Percentiles rank a stretch among this genome's conserved stretches.
These are phyloP conservation scores for Phalaenopsis equestris DNA, from an alignment of 106 monocot genomes.

Conservation along the genomic window DNA sequence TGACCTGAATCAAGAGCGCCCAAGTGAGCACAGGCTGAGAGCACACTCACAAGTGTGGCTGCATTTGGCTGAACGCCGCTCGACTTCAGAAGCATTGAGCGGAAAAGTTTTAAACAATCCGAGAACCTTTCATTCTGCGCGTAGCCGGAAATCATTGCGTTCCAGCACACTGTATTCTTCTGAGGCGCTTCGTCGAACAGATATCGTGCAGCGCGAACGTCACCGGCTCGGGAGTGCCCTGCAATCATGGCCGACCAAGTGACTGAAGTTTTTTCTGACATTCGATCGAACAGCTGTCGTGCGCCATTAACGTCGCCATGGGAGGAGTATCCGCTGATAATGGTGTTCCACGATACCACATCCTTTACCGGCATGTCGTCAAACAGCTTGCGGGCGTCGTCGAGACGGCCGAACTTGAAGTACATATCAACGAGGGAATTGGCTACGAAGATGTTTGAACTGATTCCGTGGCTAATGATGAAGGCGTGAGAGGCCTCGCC, in stretches of 20 bases:
- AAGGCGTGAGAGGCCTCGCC: constrained; percentile 17
- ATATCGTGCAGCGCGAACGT: constrained; percentile 13
- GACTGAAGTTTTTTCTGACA: constrained; percentile 19
- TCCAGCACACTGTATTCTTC: constrained; percentile 24
- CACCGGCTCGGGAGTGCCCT: constrained; percentile 3
- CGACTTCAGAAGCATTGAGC: constrained; percentile 9
- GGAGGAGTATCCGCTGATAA: constrained; percentile 12
- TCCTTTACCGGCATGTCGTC: constrained; percentile 23
- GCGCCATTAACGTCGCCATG: constrained; percentile 12
- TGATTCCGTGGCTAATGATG: constrained; percentile 11
- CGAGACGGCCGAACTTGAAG: constrained; percentile 22
- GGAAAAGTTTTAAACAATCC: constrained; percentile 12
- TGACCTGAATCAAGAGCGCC: constrained; percentile 27
- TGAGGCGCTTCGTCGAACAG: constrained; percentile 20
- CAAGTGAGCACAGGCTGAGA: constrained; percentile 29
- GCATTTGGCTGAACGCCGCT: constrained; percentile 11
- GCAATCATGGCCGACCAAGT: constrained; percentile 31
- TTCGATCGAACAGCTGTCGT: constrained; percentile 18
- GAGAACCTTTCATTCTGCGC: constrained; percentile 18
- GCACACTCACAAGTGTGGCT: constrained; percentile 24
- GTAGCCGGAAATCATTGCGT: constrained; percentile 29
- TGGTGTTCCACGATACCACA: constrained; percentile 24
- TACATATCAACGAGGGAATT: constrained; percentile 30
- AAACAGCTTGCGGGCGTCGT: constrained; percentile 18
- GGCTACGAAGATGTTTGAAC: constrained; percentile 13